Evolutionary conservation across 352 stramenopile genomes (phyloP).

Genomic region (Nothophytophthora sp.): DNA sequence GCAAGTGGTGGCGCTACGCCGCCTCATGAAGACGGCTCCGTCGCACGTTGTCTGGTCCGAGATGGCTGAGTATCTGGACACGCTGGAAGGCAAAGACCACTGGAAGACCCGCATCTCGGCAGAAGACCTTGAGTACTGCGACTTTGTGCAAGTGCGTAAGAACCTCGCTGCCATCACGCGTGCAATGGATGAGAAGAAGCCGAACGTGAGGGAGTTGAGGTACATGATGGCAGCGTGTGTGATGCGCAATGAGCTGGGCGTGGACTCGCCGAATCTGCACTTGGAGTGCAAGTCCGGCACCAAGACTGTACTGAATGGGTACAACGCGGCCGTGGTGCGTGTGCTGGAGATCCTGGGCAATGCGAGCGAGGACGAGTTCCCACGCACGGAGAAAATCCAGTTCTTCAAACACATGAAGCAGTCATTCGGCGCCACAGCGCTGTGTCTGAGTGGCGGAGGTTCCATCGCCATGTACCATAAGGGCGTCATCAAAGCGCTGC

Average conservation of each 20-base stretch:
- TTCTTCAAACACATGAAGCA: slow-evolving; percentile 73
- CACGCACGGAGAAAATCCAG: slow-evolving; percentile 20
- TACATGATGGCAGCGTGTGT: slow-evolving; percentile 69
- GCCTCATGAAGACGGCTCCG: slow-evolving; percentile 57
- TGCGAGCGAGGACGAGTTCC: slow-evolving; percentile 23
- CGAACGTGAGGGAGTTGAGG: slow-evolving; percentile 49
- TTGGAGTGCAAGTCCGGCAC: slow-evolving; percentile 63
- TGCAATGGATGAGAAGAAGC: slow-evolving; percentile 21
- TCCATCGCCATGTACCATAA: slow-evolving; percentile 95
- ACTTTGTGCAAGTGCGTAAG: slow-evolving; percentile 53
- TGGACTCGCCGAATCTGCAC: slow-evolving; percentile 58
- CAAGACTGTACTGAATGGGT: slow-evolving; percentile 63
- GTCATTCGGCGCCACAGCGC: slow-evolving; percentile 89
- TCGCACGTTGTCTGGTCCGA: slow-evolving; percentile 55
- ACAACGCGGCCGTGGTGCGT: slow-evolving; percentile 40
- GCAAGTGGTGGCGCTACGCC: slow-evolving; percentile 49
- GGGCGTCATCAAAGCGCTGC: slow-evolving; percentile 91
- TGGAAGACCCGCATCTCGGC: slow-evolving; percentile 52
- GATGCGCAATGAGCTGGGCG: slow-evolving; percentile 67
- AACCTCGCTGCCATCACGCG: slow-evolving; percentile 39
- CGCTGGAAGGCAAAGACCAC: slow-evolving; percentile 56
- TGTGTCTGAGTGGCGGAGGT: slow-evolving; percentile 94
- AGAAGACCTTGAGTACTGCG: slow-evolving; percentile 62
- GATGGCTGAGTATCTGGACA: slow-evolving; percentile 64
- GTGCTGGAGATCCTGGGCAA: slow-evolving; percentile 47